Conservation (phyloP, 2,329 filamentous ascomycete genomes). For the Verticillium albo-atrum region DNA sequence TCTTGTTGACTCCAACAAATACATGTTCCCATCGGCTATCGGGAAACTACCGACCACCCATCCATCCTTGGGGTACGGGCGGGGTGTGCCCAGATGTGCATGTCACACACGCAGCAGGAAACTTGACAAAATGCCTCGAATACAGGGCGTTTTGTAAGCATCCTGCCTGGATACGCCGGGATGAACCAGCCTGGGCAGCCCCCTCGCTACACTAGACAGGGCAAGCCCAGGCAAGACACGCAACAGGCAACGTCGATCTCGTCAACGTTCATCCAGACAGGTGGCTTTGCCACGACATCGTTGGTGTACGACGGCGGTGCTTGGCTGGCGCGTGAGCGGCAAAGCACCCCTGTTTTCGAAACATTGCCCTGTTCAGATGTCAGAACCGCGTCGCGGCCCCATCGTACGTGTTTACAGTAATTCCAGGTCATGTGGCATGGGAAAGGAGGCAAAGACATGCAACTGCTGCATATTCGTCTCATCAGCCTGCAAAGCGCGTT, state of each 20-base stretch:
- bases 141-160: not conserved
- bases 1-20: not conserved
- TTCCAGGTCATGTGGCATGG: not conserved
- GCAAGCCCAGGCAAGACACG: not conserved
- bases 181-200: not conserved
- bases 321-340: not conserved
- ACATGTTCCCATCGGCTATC: constrained; percentile 2
- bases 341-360: not conserved
- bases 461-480: not conserved
- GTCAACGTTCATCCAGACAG: not conserved
- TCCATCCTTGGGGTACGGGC: not conserved
- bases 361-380: not conserved
- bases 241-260: not conserved
- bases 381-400: not conserved
- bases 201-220: not conserved
- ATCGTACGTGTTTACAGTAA: not conserved
- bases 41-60: constrained; percentile 1
- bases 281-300: not conserved
- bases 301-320: not conserved
- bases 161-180: not conserved
- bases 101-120: not conserved
- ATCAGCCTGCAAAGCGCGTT: not conserved
- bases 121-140: not conserved
- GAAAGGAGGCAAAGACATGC: not conserved
- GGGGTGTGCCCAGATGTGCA: not conserved